Percentiles rank a stretch among this genome's conserved stretches.
These are phyloP conservation scores for Amniculicola lignicola DNA, from an alignment of 495 filamentous ascomycete genomes.

Conservation along the genomic window DNA sequence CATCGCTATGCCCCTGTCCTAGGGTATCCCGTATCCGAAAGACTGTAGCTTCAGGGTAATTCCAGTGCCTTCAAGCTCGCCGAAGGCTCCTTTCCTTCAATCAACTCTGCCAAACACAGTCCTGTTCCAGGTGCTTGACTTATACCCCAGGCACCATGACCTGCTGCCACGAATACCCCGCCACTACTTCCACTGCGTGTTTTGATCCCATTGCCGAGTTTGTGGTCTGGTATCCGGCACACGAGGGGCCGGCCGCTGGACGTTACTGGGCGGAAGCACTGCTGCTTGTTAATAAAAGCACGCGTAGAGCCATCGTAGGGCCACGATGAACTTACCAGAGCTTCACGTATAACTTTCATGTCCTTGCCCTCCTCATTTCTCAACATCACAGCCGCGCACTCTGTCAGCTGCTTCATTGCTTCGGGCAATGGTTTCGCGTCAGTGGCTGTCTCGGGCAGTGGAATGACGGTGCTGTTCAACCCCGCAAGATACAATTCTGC, in stretches of 20 bases:
- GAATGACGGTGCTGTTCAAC: slow-evolving; percentile 57
- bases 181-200: slow-evolving; percentile 46
- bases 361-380: slow-evolving; percentile 50
- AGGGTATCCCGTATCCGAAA: no score
- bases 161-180: slow-evolving; percentile 68
- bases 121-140: slow-evolving; percentile 41
- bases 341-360: slow-evolving; percentile 61
- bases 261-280: slow-evolving; percentile 70
- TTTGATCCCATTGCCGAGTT: slow-evolving; percentile 52
- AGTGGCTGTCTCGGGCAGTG: slow-evolving; percentile 55
- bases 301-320: not conserved
- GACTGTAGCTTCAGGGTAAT: slow-evolving; percentile 22
- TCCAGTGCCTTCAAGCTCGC: slow-evolving; percentile 36
- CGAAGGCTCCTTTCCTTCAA: slow-evolving; percentile 39
- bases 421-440: slow-evolving; percentile 46
- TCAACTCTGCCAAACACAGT: slow-evolving; percentile 41
- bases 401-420: slow-evolving; percentile 52
- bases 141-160: slow-evolving; percentile 56
- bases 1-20: no score
- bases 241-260: slow-evolving; percentile 61
- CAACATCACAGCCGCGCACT: slow-evolving; percentile 56
- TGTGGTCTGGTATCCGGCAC: slow-evolving; percentile 50
- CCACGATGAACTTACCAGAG: slow-evolving; percentile 39
- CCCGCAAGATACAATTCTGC: slow-evolving; percentile 72
- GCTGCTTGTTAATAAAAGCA: not conserved